phyloP scores from a whole-genome alignment of 169 alveolate genomes.

The Plasmodium adleri region DNA sequence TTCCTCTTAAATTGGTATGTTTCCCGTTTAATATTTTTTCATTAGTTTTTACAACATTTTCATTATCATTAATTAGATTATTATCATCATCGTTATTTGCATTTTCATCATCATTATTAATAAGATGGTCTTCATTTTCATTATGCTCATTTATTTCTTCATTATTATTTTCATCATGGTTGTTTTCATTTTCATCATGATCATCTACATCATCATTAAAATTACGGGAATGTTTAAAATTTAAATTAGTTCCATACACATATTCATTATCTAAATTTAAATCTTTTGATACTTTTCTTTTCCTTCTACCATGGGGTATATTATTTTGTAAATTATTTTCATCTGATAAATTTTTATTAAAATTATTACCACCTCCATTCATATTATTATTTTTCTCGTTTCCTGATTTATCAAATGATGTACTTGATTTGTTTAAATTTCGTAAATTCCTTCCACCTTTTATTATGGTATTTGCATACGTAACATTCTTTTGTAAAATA shows the following conservation, averaged over 20 bases:
- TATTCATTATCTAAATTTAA: slow-evolving; percentile 16
- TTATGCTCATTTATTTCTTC: not conserved
- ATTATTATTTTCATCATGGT: not conserved
- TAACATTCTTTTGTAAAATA: not conserved
- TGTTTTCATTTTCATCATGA: not conserved
- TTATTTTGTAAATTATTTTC: slow-evolving; percentile 13
- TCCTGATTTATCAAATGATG: slow-evolving; percentile 1
- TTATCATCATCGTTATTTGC: not conserved
- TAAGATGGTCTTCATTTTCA: not conserved
- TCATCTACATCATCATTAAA: not conserved
- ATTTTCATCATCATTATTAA: not conserved
- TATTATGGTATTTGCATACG: slow-evolving; percentile 5
- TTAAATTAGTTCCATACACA: not conserved
- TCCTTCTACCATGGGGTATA: slow-evolving; percentile 4
- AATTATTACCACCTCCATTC: too few species aligned
- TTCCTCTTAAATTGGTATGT: not conserved
- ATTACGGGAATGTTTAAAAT: not conserved
- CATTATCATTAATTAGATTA: not conserved
- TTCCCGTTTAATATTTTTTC: slow-evolving; percentile 11
- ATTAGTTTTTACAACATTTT: slow-evolving; percentile 8
- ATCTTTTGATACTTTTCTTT: slow-evolving; percentile 28
- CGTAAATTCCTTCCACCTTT: slow-evolving; percentile 48
- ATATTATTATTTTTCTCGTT: not conserved
- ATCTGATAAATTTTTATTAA: not conserved
- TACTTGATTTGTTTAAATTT: slow-evolving; percentile 22